These are phyloP conservation scores for Diaporthe ampelina DNA, from an alignment of 2,329 filamentous ascomycete species.

Conservation along the genomic window DNA sequence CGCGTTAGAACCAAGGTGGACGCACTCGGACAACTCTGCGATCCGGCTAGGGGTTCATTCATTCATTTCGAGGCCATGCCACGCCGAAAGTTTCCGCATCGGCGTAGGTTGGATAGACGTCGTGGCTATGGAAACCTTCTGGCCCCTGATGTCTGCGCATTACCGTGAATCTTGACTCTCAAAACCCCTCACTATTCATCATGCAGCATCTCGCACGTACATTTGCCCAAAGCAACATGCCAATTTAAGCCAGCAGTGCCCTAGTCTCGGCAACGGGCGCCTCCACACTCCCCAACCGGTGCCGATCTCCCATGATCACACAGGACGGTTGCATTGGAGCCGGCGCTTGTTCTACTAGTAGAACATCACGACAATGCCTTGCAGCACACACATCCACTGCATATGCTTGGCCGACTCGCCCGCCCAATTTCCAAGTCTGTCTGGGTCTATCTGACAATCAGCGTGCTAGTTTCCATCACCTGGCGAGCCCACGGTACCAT, in stretches of 20 bases:
- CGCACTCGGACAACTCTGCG: background rate
- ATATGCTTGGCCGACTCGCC: background rate
- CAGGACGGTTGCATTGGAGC: slow-evolving; percentile 23
- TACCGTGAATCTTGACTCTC: background rate
- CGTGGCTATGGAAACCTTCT: background rate
- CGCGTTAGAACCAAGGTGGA: too few relatives aligned
- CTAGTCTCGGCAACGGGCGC: slow-evolving; percentile 24
- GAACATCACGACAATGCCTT: slow-evolving; percentile 16
- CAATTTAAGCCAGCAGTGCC: slow-evolving; percentile 10
- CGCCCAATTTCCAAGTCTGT: background rate
- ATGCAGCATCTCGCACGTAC: slow-evolving; percentile 30
- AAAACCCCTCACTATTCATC: slow-evolving; percentile 25
- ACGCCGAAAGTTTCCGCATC: slow-evolving; percentile 1
- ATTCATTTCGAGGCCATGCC: background rate
- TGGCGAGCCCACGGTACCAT: slow-evolving; percentile 35
- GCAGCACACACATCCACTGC: slow-evolving; percentile 11
- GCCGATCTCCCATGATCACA: slow-evolving; percentile 32
- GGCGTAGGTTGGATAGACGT: background rate
- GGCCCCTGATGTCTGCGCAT: slow-evolving; percentile 5
- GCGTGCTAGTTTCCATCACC: slow-evolving; percentile 23
- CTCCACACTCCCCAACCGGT: slow-evolving; percentile 19
- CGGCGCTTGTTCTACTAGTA: slow-evolving; percentile 14
- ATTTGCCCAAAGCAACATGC: slow-evolving; percentile 13
- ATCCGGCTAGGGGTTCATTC: slow-evolving; percentile 4
- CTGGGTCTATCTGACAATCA: background rate